These are phyloP conservation scores for Wickerhamomyces sydowiorum DNA, from an alignment of 805 yeast genomes.

Conservation along the genomic window DNA sequence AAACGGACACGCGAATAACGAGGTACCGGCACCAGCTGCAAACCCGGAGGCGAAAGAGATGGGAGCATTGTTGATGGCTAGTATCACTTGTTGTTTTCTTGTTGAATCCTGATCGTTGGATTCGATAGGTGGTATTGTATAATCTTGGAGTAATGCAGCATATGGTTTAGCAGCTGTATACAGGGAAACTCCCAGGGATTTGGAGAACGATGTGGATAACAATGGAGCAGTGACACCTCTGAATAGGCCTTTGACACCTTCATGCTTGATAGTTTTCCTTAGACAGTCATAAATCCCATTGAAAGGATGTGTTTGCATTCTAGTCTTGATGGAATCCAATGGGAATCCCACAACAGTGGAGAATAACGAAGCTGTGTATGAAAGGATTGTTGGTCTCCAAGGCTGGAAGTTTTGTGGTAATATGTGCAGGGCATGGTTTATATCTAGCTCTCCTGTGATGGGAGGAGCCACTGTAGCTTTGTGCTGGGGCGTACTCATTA, in stretches of 20 bases:
- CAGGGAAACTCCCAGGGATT: conserved; percentile 60
- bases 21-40: conserved; percentile 58
- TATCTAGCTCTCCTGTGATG: conserved; percentile 49
- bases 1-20: conserved; percentile 73
- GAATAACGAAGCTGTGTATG: conserved; percentile 56
- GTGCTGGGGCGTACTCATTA: too few species aligned
- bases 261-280: conserved; percentile 44
- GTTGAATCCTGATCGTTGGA: conserved; percentile 7
- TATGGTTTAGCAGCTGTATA: conserved; percentile 51
- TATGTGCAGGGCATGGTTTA: conserved; percentile 37
- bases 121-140: conserved; percentile 13
- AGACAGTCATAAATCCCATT: conserved; percentile 53
- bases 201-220: conserved; percentile 56
- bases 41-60: conserved; percentile 51
- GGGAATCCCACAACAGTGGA: conserved; percentile 79
- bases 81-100: conserved; percentile 4
- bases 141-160: conserved; percentile 18
- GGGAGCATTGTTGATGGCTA: conserved; percentile 36
- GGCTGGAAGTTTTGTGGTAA: conserved; percentile 46
- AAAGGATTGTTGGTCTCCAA: conserved; percentile 51
- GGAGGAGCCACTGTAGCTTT: conserved; percentile 37
- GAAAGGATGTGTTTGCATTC: conserved; percentile 77
- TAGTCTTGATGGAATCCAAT: conserved; percentile 77
- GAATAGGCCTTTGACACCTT: conserved; percentile 67
- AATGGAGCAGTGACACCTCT: conserved; percentile 76